Evolutionary conservation across 768 basidiomycete species (phyloP).

Genomic region (Pisolithus marmoratus): DNA sequence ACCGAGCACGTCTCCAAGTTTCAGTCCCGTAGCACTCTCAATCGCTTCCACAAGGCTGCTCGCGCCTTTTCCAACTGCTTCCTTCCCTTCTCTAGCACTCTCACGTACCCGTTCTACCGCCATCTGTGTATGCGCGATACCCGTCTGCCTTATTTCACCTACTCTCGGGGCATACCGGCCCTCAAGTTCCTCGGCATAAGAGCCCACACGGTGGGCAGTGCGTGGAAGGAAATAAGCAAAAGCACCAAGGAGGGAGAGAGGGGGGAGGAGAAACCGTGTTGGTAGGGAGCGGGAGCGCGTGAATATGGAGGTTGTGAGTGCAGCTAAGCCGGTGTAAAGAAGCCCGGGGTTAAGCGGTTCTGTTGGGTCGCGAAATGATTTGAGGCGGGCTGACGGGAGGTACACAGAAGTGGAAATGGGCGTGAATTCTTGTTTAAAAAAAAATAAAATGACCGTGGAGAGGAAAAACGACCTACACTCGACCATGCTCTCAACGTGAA

Average conservation of each 20-base stretch:
- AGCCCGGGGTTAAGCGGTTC: conserved; percentile 86
- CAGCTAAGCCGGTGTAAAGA: conserved; percentile 85
- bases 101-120: conserved; percentile 53
- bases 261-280: conserved; percentile 69
- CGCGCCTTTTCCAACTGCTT: conserved; percentile 39
- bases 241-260: conserved; percentile 63
- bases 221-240: conserved; percentile 83
- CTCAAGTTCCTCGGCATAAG: conserved; percentile 66
- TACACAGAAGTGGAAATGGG: neutral
- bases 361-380: conserved; percentile 70
- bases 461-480: conserved; percentile 56
- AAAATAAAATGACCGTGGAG: neutral
- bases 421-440: neutral
- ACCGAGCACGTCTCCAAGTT: conserved; percentile 55
- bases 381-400: conserved; percentile 81
- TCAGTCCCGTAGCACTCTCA: conserved; percentile 70
- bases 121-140: conserved; percentile 56
- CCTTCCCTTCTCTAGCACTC: conserved; percentile 41
- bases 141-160: conserved; percentile 62
- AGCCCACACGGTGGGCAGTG: conserved; percentile 63
- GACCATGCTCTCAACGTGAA: conserved; percentile 76
- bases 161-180: conserved; percentile 61
- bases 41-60: conserved; percentile 45
- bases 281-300: conserved; percentile 71
- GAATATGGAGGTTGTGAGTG: conserved; percentile 83